Base-by-base conservation (phyloP, 2,329 filamentous ascomycete genomes). In the Pezicula neosporulosa region DNA sequence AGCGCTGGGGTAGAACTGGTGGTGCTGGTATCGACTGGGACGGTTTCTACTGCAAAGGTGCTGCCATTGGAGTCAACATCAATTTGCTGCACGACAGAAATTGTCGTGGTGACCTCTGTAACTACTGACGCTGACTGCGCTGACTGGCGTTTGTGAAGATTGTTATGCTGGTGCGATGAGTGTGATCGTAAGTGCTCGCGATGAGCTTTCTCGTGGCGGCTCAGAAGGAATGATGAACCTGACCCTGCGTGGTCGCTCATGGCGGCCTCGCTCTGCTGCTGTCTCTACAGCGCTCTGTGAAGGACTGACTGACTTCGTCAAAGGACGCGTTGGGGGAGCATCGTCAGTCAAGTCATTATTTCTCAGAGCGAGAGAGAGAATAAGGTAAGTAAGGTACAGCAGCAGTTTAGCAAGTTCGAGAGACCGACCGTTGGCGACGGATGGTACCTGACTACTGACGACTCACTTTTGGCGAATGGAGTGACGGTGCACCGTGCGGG, bases 191-290 rank as follows among this genome's bases (percentile, higher is more conserved):
- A 13, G 21, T 64, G 62, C 60, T 65, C 63, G 49, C 61, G 63
- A 58, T 67, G 64, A 66, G 61, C 63, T 46, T 41, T 53, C 48
- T 66, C 55, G 55, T 60, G 54, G 56, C 54, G 56, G 53, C 62
- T 60, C 64, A 65, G 60, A 67, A 66, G 45, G 65, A 67, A 58
- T 67, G 65, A 66, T 66, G 63, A 58, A 59, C 54, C 50, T 47
- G 57, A 56, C 41, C 45, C 33, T 35, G 38, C 54, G 55, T 51
- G 50, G 53, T 60, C 56, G 51, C 50, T 55, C 63, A 65, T 66
- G 55, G 60, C 61, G 56, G 48, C 55, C 44, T 50, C 46, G 48
- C 33, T 21, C 43, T 60, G 59, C 60, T 56, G 62, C 60, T 61
- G 61, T 58, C 35, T 63, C 60, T 57, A 61, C 61, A 64, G 62